Base-by-base conservation (phyloP, 2,329 filamentous ascomycete species). In the Ophiocordyceps camponoti-saundersi region DNA sequence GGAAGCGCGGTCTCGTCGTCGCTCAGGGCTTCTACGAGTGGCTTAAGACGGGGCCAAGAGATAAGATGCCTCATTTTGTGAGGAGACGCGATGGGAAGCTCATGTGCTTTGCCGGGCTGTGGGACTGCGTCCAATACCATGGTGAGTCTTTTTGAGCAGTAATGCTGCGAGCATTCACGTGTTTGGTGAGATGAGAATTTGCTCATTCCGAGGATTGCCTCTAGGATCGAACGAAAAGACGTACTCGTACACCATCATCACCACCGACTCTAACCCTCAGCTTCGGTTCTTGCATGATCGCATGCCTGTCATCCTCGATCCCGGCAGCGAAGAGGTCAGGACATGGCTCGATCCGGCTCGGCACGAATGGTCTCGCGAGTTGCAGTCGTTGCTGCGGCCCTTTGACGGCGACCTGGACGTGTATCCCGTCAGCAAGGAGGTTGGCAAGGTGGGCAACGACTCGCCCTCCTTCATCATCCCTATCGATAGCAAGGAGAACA, bases 1-100 rank as follows among this genome's bases (percentile, higher is more conserved):
- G 75, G 54, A 95, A 95, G 65, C 74, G 92, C 29, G 96, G 92
- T 60, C 71, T 96, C 21, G 79, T 96, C 11, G 60, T 95, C 6
- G 88, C 85, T 11, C 83, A 95, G 62, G 92, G 92, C 1, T 98
- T 96, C 63, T 98, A 87, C 57, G 92, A 98, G 63, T 96, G 92
- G 92, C 68, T 93, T 49, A 90, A 90, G 63, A 85, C 81, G 56
- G 81, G 56, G 47, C 71, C 56, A 7, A 89, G 84, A 54, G 82
- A 92, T 47, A 93, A 86, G 64, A 67, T 90, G 2, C 90, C 92
- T 12, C 80, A 96, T 62, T 95, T 80, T 56, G 75, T 87, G 21
- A 89, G 81, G 63, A 72, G 88, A 26, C 84, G 79, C 54, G 90
- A 96, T 59, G 85, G 84, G 0, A 75, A 79, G 55, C 65, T 95